Evolutionary conservation across 2,329 filamentous ascomycete species (phyloP), one percentile per base, ranked within the genome.

Genomic region (Colletotrichum orchidophilum): DNA sequence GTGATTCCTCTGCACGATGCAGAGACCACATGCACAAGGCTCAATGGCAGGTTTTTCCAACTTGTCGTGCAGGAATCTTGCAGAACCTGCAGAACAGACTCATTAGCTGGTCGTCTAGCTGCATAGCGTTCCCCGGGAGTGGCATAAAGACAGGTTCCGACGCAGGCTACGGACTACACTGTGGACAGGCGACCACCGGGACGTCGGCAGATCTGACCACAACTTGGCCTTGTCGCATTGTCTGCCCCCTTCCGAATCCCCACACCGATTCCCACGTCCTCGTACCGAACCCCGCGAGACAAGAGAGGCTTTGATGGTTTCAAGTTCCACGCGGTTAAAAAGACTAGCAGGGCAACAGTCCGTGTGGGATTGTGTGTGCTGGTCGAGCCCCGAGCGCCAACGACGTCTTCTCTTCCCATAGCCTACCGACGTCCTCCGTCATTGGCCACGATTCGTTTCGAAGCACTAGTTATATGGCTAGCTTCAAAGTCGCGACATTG

Each of bases 251-350:
- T 52, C 49, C 49, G 13, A 50, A 29, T 52, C 33, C 54, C 33
- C 57, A 54, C 54, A 27, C 15, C 64, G 26, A 24, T 39, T 58
- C 33, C 61, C 26, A 59, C 54, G 21, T 49, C 27, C 31, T 53
- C 53, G 31, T 59, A 42, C 61, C 54, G 42, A 27, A 39, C 54
- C 39, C 39, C 42, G 62, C 60, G 29, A 29, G 29, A 35, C 49
- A 29, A 31, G 52, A n/a, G 39, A 64, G 39, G 54, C 61, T 46
- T 31, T 70, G 12, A 35, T 66, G 26, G 66, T 66, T 70, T 70
- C 66, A 66, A 70, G 66, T 64, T 58, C 59, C 54, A 54, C 61
- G 42, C 66, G 66, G 60, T 6, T 64, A 26, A 39, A 46, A 52
- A 24, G 63, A 53, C 60, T 52, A 58, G 39, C 60, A 58, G 27